Conservation (phyloP, 805 yeast genomes). For the Monosporozyma unispora region DNA sequence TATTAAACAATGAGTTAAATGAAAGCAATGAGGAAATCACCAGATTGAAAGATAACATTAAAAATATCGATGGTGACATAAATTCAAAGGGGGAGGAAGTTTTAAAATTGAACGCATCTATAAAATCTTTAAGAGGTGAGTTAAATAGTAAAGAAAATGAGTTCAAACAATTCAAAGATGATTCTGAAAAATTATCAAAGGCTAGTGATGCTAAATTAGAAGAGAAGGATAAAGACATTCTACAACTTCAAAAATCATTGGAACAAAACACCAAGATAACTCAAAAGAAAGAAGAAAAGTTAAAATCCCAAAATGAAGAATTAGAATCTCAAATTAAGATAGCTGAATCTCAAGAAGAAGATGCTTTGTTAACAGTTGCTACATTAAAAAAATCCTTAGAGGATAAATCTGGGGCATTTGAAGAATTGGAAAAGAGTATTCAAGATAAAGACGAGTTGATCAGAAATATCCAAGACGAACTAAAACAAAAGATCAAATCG, state of each 20-base stretch:
- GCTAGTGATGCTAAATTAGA: not conserved
- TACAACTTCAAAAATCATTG: not conserved
- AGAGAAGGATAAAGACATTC: not conserved
- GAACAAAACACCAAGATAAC: not conserved
- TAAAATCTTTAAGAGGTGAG: not conserved
- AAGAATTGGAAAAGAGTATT: not conserved
- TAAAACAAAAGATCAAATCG: constrained; percentile 34
- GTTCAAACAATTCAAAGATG: not conserved
- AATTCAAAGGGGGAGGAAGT: not conserved
- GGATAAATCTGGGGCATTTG: not conserved
- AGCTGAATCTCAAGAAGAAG: not conserved
- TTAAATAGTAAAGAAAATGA: not conserved
- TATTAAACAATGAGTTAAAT: constrained; percentile 4
- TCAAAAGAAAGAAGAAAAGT: not conserved
- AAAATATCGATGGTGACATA: not conserved
- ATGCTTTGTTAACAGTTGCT: not conserved
- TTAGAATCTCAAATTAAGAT: not conserved
- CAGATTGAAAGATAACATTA: not conserved
- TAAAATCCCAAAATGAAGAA: not conserved
- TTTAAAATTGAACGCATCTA: not conserved
- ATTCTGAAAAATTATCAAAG: not conserved
- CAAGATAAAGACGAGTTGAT: not conserved
- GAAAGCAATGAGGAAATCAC: constrained; percentile 3
- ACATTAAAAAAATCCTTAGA: not conserved
- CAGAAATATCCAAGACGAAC: constrained; percentile 15